Percentiles rank a stretch among this genome's conserved stretches.
Conservation (phyloP, 495 filamentous ascomycete genomes). For the Neurospora sp. region DNA sequence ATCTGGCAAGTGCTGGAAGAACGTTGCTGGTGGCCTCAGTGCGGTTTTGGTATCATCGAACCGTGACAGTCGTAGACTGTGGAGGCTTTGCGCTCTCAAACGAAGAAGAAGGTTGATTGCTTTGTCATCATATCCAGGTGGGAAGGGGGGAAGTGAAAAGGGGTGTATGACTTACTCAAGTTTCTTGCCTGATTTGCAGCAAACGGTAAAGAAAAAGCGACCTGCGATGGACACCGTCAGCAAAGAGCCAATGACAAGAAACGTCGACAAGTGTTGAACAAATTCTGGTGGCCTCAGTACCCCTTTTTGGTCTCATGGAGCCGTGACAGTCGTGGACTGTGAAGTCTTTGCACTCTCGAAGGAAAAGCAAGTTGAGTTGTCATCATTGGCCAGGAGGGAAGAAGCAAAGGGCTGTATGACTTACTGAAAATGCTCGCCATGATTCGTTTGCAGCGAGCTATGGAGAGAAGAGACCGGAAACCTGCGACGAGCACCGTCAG, state of each 20-base stretch:
- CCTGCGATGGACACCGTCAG: background rate
- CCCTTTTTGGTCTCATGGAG: background rate
- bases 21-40: background rate
- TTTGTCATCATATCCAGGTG: too few species aligned
- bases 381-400: background rate
- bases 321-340: background rate
- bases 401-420: too few species aligned
- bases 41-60: background rate
- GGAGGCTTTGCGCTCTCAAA: too few species aligned
- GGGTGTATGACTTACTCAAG: background rate
- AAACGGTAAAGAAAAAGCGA: too few species aligned
- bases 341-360: background rate
- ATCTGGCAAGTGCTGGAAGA: background rate
- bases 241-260: background rate
- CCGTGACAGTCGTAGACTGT: background rate
- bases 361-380: background rate
- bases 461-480: too few species aligned
- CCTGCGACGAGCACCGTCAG: too few species aligned
- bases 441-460: too few species aligned
- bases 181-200: background rate
- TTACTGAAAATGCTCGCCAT: too few species aligned
- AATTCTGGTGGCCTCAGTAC: background rate
- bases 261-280: background rate
- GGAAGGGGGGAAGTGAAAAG: too few species aligned
- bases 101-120: too few species aligned